Evolutionary conservation across 768 basidiomycete species (phyloP).

Genomic region (Postia placenta): DNA sequence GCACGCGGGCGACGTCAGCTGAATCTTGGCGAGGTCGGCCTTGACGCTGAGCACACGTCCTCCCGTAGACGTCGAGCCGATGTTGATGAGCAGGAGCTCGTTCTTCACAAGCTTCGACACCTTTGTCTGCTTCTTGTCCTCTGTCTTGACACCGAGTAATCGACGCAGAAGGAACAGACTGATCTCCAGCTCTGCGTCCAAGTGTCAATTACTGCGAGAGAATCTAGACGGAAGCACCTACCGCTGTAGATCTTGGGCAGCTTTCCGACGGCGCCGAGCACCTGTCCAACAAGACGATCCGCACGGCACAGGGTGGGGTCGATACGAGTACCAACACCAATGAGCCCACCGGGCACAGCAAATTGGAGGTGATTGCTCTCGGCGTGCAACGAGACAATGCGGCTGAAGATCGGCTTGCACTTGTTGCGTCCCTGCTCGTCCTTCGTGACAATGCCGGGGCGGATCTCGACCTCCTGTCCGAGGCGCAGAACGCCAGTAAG

Average conservation of each 20-base stretch:
- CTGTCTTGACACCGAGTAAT: slow-evolving; percentile 95
- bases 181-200: slow-evolving; percentile 75
- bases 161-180: slow-evolving; percentile 92
- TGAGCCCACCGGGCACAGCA: slow-evolving; percentile 95
- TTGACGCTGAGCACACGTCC: slow-evolving; percentile 93
- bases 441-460: slow-evolving; percentile 95
- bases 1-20: slow-evolving; percentile 90
- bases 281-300: slow-evolving; percentile 94
- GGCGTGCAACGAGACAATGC: slow-evolving; percentile 87
- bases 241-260: slow-evolving; percentile 91
- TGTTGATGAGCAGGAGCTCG: slow-evolving; percentile 93
- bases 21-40: slow-evolving; percentile 91
- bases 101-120: slow-evolving; percentile 87
- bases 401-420: slow-evolving; percentile 91
- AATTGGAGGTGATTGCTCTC: slow-evolving; percentile 93
- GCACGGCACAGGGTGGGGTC: slow-evolving; percentile 96
- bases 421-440: slow-evolving; percentile 83
- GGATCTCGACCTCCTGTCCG: slow-evolving; percentile 93
- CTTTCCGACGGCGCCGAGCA: slow-evolving; percentile 91
- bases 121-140: slow-evolving; percentile 98
- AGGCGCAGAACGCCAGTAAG: slow-evolving; percentile 86
- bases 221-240: slow-evolving; percentile 26
- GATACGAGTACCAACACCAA: slow-evolving; percentile 96
- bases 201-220: too few relatives aligned
- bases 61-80: slow-evolving; percentile 95